Evolutionary conservation across 169 alveolate genomes (phyloP).

Genomic region (Eimeria necatrix): DNA sequence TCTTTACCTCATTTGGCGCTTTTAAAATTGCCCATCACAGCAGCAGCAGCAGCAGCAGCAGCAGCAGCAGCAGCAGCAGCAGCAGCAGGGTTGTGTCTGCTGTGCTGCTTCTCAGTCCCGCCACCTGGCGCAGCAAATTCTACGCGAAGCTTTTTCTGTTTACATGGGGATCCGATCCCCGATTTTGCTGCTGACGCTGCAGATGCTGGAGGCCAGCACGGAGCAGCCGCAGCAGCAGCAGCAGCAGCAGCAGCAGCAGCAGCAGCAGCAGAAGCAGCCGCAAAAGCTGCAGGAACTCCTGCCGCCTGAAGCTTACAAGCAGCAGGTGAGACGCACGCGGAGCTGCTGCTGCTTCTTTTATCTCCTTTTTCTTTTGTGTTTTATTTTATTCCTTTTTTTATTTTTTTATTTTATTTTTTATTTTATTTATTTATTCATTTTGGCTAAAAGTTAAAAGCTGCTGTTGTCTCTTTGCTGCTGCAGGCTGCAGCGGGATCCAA

Average conservation of each 20-base stretch:
- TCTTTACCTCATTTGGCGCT: neutral
- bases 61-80: no score
- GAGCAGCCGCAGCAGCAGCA: conserved; percentile 20
- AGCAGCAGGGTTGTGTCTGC: neutral
- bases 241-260: neutral
- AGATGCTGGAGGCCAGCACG: neutral
- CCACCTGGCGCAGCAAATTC: conserved; percentile 37
- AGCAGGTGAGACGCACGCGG: neutral
- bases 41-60: no score
- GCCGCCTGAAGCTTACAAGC: neutral
- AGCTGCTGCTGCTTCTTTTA: no score
- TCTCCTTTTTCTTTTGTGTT: neutral
- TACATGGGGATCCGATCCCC: neutral
- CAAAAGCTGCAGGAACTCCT: neutral
- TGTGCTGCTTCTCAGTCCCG: conserved; percentile 28
- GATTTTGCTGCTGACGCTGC: neutral
- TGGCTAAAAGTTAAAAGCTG: no score
- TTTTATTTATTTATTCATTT: no score
- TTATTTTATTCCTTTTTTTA: neutral
- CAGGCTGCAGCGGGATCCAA: no score
- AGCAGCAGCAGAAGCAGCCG: neutral
- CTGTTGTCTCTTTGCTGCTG: no score
- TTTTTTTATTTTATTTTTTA: no score
- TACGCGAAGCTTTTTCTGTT: conserved; percentile 25
- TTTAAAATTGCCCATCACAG: no score